A percentile compares a stretch with the other conserved stretches of the same genome.
Evolutionary conservation across 2,329 filamentous ascomycete species (phyloP).

Genomic region (Aspergillus pseudotamarii): DNA sequence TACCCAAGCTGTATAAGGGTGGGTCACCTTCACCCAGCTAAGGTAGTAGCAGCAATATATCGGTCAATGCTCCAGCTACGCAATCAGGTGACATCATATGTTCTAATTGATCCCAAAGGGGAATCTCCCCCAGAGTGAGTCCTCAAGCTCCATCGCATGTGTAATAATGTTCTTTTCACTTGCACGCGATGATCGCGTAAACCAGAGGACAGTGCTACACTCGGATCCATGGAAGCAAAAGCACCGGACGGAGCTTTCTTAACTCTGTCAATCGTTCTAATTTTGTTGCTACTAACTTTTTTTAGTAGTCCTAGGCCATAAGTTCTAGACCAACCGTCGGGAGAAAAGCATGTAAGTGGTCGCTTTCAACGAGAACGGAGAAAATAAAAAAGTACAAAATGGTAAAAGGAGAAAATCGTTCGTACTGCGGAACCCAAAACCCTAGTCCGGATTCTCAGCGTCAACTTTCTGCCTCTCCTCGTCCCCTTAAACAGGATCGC

Average conservation of each 20-base stretch:
- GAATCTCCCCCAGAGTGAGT: background rate
- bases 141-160: background rate
- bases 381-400: background rate
- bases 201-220: background rate
- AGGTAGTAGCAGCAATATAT: background rate
- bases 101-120: background rate
- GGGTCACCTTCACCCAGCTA: background rate
- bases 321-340: constrained; percentile 4
- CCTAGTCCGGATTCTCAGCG: constrained; percentile 12
- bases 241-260: constrained; percentile 2
- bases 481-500: constrained; percentile 11
- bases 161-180: background rate
- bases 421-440: constrained; percentile 13
- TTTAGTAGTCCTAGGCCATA: constrained; percentile 3
- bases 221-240: background rate
- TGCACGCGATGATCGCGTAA: background rate
- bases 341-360: constrained; percentile 7
- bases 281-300: constrained; percentile 6
- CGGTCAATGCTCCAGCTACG: constrained; percentile 2
- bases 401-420: constrained; percentile 4
- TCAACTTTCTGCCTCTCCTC: background rate
- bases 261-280: constrained; percentile 3
- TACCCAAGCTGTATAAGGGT: background rate
- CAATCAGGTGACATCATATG: constrained; percentile 5
- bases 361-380: constrained; percentile 2